These are phyloP conservation scores for Dendrothele bispora DNA, from an alignment of 768 basidiomycete genomes.

Conservation along the genomic window DNA sequence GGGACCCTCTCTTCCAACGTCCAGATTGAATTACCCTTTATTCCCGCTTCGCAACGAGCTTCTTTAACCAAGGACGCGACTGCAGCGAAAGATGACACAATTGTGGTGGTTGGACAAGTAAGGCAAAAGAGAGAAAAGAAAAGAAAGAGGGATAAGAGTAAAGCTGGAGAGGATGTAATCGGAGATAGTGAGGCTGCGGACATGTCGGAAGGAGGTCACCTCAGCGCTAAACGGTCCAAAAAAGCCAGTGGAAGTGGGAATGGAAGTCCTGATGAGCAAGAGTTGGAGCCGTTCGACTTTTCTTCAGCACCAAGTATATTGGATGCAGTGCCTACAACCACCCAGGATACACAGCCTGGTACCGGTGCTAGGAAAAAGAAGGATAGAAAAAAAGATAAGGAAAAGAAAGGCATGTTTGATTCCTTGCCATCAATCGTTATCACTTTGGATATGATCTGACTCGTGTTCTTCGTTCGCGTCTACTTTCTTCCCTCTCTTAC, in stretches of 20 bases:
- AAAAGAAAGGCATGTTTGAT: constrained; percentile 30
- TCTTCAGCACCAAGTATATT: constrained; percentile 66
- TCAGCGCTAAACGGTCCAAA: no score
- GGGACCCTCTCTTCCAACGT: constrained; percentile 17
- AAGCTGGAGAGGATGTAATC: constrained; percentile 19
- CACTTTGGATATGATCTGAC: no score
- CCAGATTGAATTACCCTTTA: constrained; percentile 74
- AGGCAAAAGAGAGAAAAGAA: constrained; percentile 67
- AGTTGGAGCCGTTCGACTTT: constrained; percentile 65
- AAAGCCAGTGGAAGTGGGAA: no score
- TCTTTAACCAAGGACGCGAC: constrained; percentile 19
- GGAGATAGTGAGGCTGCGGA: constrained; percentile 17
- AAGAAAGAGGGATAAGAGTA: constrained; percentile 22
- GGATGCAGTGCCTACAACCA: constrained; percentile 50
- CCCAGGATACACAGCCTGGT: constrained; percentile 28
- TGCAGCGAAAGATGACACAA: constrained; percentile 52
- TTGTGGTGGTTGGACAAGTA: constrained; percentile 71
- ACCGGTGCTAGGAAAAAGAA: constrained; percentile 27
- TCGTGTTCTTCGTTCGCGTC: background rate
- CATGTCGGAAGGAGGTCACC: no score
- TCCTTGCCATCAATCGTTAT: background rate
- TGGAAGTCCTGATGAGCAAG: no score
- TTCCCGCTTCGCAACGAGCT: constrained; percentile 67
- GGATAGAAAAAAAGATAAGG: constrained; percentile 52
- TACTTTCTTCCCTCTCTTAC: constrained; percentile 10